These are phyloP conservation scores for Trichomonas gallinae DNA, from an alignment of 208 protist species.

Conservation along the genomic window DNA sequence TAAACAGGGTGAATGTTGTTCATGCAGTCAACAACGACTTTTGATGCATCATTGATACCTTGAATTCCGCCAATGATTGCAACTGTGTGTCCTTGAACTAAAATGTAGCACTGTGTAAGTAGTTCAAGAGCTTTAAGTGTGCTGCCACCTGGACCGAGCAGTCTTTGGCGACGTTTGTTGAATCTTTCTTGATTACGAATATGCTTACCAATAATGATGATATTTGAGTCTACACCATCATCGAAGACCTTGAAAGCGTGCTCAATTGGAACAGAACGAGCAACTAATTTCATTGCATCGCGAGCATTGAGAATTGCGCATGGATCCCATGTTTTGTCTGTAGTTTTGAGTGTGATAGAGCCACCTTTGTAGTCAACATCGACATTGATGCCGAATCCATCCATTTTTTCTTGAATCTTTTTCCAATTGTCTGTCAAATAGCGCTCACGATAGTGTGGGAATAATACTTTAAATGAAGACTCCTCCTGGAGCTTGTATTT, in stretches of 20 bases:
- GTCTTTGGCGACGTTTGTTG: slow-evolving; percentile 89
- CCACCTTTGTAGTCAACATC: slow-evolving; percentile 79
- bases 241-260: slow-evolving; percentile 86
- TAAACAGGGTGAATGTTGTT: slow-evolving; percentile 99
- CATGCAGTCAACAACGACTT: slow-evolving; percentile 97
- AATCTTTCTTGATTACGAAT: slow-evolving; percentile 85
- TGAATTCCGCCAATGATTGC: slow-evolving; percentile 56
- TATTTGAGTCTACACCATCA: slow-evolving; percentile 84
- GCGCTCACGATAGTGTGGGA: background rate
- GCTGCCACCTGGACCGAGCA: slow-evolving; percentile 89
- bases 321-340: slow-evolving; percentile 90
- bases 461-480: slow-evolving; percentile 1
- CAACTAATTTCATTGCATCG: slow-evolving; percentile 89
- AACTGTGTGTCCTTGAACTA: slow-evolving; percentile 72
- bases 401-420: background rate
- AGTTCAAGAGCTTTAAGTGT: slow-evolving; percentile 94
- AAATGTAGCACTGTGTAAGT: slow-evolving; percentile 91
- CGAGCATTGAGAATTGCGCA: slow-evolving; percentile 91
- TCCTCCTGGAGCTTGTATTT: background rate
- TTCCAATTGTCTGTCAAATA: slow-evolving; percentile 1
- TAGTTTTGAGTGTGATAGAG: slow-evolving; percentile 91
- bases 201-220: slow-evolving; percentile 90
- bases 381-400: slow-evolving; percentile 59
- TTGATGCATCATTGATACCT: slow-evolving; percentile 40
- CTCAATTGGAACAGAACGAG: slow-evolving; percentile 48